Evolutionary conservation across 495 filamentous ascomycete species (phyloP).

Genomic region (Bombardia bombarda): DNA sequence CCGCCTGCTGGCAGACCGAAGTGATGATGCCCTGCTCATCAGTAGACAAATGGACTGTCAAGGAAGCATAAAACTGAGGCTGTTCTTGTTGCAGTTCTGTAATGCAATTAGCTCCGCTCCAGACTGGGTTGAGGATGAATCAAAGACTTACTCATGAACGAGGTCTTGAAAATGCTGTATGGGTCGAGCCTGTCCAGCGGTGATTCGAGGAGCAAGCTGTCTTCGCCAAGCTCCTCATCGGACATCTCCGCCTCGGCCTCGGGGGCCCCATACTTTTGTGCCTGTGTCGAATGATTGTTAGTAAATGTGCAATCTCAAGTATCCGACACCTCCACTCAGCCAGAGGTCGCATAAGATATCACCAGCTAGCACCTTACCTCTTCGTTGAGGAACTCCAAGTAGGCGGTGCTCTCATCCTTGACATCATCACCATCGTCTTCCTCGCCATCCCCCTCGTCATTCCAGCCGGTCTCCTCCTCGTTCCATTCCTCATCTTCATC

Average conservation of each 20-base stretch:
- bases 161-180: constrained; percentile 75
- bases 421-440: constrained; percentile 55
- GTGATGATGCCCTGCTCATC: constrained; percentile 80
- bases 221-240: constrained; percentile 86
- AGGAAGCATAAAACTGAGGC: constrained; percentile 73
- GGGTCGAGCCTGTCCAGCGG: constrained; percentile 92
- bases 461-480: constrained; percentile 56
- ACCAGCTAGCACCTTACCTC: constrained; percentile 46
- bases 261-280: constrained; percentile 67
- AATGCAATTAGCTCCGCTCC: constrained; percentile 15
- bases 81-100: constrained; percentile 83
- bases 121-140: background rate
- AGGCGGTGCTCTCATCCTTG: constrained; percentile 85
- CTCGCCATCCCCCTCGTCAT: constrained; percentile 38
- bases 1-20: constrained; percentile 72
- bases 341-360: background rate
- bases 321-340: no score
- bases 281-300: constrained; percentile 41
- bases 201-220: constrained; percentile 85
- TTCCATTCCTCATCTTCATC: constrained; percentile 77
- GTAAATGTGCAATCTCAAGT: constrained; percentile 16
- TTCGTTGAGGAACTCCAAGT: constrained; percentile 90
- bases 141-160: constrained; percentile 72
- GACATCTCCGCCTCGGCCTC: constrained; percentile 51
- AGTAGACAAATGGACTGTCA: constrained; percentile 68